phyloP scores from a whole-genome alignment of 148 eudicot species.

The Fallopia convolvulus region DNA sequence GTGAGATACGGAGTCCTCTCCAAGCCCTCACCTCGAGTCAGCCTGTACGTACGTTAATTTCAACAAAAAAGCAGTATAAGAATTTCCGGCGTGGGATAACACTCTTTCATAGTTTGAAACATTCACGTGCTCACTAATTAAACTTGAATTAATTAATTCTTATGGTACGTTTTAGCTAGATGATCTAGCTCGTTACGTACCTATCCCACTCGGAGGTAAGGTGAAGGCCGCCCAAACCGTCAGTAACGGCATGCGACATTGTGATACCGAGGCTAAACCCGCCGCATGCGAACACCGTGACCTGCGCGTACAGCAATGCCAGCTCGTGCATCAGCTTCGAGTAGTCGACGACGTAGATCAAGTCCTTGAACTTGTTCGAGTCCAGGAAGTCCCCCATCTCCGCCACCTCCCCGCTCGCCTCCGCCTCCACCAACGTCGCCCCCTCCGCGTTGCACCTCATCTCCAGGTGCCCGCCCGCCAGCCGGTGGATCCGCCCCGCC shows the following conservation, averaged over 20 bases:
- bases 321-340: constrained; percentile 28
- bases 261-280: constrained; percentile 28
- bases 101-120: too few relatives aligned
- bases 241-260: constrained; percentile 29
- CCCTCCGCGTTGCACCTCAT: constrained; percentile 25
- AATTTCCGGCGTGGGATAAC: too few relatives aligned
- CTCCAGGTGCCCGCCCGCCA: constrained; percentile 29
- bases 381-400: constrained; percentile 27
- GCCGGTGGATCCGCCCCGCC: constrained; percentile 26
- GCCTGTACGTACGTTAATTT: background rate
- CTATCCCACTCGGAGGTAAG: constrained; percentile 38
- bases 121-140: too few relatives aligned
- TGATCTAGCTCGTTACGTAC: background rate
- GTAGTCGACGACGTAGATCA: constrained; percentile 27
- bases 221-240: constrained; percentile 34
- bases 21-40: constrained; percentile 29
- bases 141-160: too few relatives aligned
- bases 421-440: constrained; percentile 31
- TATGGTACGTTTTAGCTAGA: too few relatives aligned
- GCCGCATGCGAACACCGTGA: constrained; percentile 31
- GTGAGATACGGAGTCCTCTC: constrained; percentile 20
- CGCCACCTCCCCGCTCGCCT: constrained; percentile 13
- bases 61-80: too few relatives aligned
- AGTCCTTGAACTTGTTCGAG: constrained; percentile 17
- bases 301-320: constrained; percentile 29